Conservation (phyloP, 139 green algal genomes). For the Dunaliella sp. region DNA sequence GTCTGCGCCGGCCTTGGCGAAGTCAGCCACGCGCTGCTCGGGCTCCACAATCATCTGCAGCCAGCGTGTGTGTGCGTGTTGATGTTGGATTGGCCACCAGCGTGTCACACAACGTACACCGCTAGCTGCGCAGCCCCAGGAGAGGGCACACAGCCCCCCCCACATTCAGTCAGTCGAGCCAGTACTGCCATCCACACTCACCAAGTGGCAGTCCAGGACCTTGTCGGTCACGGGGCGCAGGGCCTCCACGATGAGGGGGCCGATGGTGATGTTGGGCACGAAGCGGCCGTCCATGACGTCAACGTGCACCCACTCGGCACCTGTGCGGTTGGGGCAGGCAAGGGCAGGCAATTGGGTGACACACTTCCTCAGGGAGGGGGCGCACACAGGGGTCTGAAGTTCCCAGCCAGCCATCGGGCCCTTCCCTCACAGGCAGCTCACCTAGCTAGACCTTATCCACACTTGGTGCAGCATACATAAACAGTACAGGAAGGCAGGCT, state of each 20-base stretch:
- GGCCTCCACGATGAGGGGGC: conserved; percentile 94
- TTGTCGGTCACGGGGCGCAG: conserved; percentile 94
- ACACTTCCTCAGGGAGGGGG: no score
- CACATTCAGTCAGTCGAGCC: not conserved
- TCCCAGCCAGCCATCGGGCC: no score
- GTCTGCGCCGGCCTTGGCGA: conserved; percentile 97
- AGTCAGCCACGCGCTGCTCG: conserved; percentile 91
- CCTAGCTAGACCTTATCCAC: no score
- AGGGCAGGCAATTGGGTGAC: no score
- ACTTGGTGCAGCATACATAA: no score
- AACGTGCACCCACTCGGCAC: conserved; percentile 95
- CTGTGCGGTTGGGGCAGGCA: no score
- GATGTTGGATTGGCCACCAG: not conserved
- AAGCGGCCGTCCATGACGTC: conserved; percentile 97
- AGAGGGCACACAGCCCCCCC: not conserved
- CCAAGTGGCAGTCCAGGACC: conserved; percentile 91
- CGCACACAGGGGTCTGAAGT: no score
- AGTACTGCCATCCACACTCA: no score
- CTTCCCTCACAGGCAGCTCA: no score
- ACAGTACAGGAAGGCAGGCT: no score
- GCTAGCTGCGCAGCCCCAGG: not conserved
- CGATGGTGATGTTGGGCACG: conserved; percentile 99
- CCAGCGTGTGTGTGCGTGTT: not conserved
- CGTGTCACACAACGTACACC: not conserved
- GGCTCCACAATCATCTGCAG: conserved; percentile 98